phyloP scores from a whole-genome alignment of 139 green algal genomes.

The Chlamydomonas schloesseri region DNA sequence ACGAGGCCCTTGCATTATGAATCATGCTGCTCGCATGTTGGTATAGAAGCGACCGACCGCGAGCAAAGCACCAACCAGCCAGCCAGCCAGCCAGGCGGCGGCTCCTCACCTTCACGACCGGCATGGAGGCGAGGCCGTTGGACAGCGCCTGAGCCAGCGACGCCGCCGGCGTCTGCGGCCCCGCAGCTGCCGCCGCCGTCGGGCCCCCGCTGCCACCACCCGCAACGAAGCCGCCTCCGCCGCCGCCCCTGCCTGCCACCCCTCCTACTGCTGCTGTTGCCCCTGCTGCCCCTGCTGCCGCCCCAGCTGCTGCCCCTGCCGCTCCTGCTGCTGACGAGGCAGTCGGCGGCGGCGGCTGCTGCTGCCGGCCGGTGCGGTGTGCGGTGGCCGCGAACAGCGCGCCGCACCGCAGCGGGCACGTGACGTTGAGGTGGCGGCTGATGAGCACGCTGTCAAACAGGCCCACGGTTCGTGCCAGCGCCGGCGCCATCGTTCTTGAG shows the following conservation, averaged over 20 bases:
- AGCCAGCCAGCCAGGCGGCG: too few species aligned
- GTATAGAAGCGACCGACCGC: too few species aligned
- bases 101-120: slow-evolving; percentile 15
- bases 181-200: neutral
- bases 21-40: too few species aligned
- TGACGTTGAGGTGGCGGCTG: slow-evolving; percentile 4
- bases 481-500: too few species aligned
- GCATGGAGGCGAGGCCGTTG: slow-evolving; percentile 14
- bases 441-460: slow-evolving; percentile 28
- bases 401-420: slow-evolving; percentile 25
- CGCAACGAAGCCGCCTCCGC: neutral
- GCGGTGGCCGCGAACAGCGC: neutral
- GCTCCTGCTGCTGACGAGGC: neutral
- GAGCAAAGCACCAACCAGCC: too few species aligned
- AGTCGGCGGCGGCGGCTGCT: neutral
- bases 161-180: neutral
- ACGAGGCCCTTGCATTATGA: too few species aligned
- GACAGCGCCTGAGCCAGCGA: neutral
- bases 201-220: neutral
- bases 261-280: neutral
- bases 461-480: neutral
- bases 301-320: neutral
- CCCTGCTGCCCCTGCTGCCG: neutral
- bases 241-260: neutral
- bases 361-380: neutral